Base-by-base conservation (phyloP, 768 basidiomycete species). In the Hygrocybe coccinea region DNA sequence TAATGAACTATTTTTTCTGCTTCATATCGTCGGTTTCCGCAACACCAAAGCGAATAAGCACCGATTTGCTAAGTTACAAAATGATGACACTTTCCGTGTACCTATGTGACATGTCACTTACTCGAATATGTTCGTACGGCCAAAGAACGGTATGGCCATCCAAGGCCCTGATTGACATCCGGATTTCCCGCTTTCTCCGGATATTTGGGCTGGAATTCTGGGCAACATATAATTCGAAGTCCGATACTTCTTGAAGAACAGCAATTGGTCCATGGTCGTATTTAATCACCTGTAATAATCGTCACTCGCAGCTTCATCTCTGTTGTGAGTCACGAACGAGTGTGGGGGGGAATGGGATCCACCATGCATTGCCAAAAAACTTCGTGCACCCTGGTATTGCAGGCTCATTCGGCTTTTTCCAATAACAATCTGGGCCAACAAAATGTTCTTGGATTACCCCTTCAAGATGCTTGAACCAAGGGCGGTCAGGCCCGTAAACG, bases 291-390 rank as follows among this genome's bases (percentile, higher is more conserved):
- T 86, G 38, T 45, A 9, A 8, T 1, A 33, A 36, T 34, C 14
- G 25, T 57, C 7, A 50, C 8, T 17, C n/a, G 21, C 17, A 36
- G 12, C 19, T 5, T n/a, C 25, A 37, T 11, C 24, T 53, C n/a
- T 41, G 12, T 50, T 24, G 36, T 6, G 11, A 44, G 55, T 57
- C 17, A 74, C 76, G 52, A 60, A 84, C 85, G 52, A 87, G 70
- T 0, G 84, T 81, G 0, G 87, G 86, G 0, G 89, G 89, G 62
- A 91, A 91, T 2, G 88, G 87, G 25, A 89, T 77, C 79, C 85
- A 84, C 84, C 87, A 89, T 8, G 86, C 81, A 58, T 87, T 86
- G 8, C 89, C 89, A 64, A 89, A 91, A 64, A 72, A 81, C 41
- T 74, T 77, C 2, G 71, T 74, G 53, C 79, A 74, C 0, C 73